Evolutionary conservation across 192 early-diverging fungal genomes (phyloP).

Genomic region (Geranomyces variabilis): DNA sequence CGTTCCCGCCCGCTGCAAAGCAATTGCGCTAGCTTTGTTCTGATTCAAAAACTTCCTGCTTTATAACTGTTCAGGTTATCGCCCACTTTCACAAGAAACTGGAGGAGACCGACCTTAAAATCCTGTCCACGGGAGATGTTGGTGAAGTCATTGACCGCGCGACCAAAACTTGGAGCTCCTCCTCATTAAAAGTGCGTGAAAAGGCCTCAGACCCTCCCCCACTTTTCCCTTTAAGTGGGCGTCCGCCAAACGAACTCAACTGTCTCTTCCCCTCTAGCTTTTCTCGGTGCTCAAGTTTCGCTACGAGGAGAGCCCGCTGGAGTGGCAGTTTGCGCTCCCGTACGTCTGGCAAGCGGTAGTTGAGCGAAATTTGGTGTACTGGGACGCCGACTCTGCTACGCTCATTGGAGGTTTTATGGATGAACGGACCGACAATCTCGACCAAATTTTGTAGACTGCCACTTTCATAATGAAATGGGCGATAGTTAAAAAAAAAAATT

Average conservation of each 20-base stretch:
- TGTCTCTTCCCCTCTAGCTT: slow-evolving; percentile 20
- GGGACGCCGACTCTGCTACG: slow-evolving; percentile 65
- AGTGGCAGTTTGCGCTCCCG: slow-evolving; percentile 66
- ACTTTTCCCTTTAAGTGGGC: no score
- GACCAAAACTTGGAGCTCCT: slow-evolving; percentile 64
- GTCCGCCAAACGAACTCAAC: neutral
- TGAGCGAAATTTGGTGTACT: slow-evolving; percentile 64
- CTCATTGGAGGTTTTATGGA: slow-evolving; percentile 22
- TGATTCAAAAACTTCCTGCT: no score
- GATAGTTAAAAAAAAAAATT: no score
- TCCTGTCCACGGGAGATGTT: slow-evolving; percentile 66
- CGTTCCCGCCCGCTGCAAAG: neutral
- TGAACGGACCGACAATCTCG: neutral
- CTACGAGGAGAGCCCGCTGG: slow-evolving; percentile 64
- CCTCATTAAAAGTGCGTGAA: slow-evolving; percentile 55
- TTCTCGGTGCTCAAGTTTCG: slow-evolving; percentile 67
- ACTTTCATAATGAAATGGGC: neutral
- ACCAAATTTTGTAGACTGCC: slow-evolving; percentile 1
- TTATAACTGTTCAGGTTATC: slow-evolving; percentile 61
- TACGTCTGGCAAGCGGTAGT: slow-evolving; percentile 66
- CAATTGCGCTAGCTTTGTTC: no score
- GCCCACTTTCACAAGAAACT: slow-evolving; percentile 67
- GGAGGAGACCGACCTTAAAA: slow-evolving; percentile 64
- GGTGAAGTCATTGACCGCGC: slow-evolving; percentile 66
- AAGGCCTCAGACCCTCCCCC: no score